Conservation (phyloP, 768 basidiomycete species). For the Leccinum olivaceopallidum region DNA sequence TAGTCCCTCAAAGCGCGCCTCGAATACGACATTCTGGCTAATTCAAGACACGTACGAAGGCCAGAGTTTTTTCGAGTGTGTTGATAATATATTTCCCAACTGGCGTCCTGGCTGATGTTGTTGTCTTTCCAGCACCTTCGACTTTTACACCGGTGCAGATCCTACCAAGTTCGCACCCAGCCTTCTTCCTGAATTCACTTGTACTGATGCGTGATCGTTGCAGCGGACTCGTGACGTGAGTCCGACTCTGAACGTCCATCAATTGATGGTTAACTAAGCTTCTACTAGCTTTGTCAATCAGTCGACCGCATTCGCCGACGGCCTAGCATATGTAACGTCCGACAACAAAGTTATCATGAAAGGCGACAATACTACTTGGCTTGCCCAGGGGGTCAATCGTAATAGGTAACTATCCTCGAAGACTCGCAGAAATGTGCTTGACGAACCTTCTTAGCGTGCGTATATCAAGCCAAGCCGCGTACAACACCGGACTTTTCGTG, state of each 20-base stretch:
- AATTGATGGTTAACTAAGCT: conserved; percentile 10
- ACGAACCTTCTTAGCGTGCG: conserved; percentile 55
- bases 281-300: conserved; percentile 59
- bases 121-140: conserved; percentile 44
- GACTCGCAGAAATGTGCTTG: conserved; percentile 4
- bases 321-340: conserved; percentile 57
- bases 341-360: conserved; percentile 72
- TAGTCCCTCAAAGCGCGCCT: conserved; percentile 18
- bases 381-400: conserved; percentile 54
- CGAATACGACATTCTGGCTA: conserved; percentile 58
- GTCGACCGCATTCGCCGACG: conserved; percentile 49
- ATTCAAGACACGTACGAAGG: conserved; percentile 68
- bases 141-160: conserved; percentile 60
- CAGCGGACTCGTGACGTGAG: conserved; percentile 74
- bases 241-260: conserved; percentile 16
- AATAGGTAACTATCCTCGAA: conserved; percentile 47
- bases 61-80: conserved; percentile 67
- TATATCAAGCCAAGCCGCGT: conserved; percentile 61
- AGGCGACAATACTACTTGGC: conserved; percentile 64
- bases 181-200: conserved; percentile 9
- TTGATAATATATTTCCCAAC: conserved; percentile 16
- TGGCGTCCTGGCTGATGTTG: conserved; percentile 5
- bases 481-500: conserved; percentile 81
- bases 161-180: conserved; percentile 54
- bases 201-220: conserved; percentile 15